These are phyloP conservation scores for Nicotiana sylvestris DNA, from an alignment of 257 asterid genomes.

Conservation along the genomic window DNA sequence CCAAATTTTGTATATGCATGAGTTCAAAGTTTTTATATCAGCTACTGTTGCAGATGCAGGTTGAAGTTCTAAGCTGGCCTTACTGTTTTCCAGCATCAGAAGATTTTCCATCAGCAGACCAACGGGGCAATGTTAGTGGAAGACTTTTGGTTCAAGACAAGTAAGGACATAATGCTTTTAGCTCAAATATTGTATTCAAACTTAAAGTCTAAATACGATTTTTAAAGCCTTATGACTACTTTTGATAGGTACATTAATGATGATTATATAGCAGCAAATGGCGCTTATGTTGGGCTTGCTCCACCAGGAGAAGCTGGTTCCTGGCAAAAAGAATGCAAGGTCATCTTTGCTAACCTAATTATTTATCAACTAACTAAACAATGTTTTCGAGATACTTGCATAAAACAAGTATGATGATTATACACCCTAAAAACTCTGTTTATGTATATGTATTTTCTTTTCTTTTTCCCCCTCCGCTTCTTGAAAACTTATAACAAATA, in stretches of 20 bases:
- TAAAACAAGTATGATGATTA: background rate
- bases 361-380: background rate
- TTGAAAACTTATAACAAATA: background rate
- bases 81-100: slow-evolving; percentile 65
- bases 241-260: slow-evolving; percentile 41
- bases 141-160: slow-evolving; percentile 53
- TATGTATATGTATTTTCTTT: background rate
- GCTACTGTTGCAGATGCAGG: slow-evolving; percentile 33
- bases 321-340: slow-evolving; percentile 88
- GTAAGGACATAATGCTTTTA: slow-evolving; percentile 20
- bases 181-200: background rate
- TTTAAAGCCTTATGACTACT: slow-evolving; percentile 2
- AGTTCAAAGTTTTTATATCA: background rate
- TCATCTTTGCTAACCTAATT: slow-evolving; percentile 18
- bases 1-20: background rate
- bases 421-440: background rate
- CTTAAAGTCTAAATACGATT: background rate
- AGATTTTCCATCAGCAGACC: slow-evolving; percentile 51
- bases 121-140: slow-evolving; percentile 54
- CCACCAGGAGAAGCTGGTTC: slow-evolving; percentile 67
- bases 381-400: background rate
- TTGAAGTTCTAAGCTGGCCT: slow-evolving; percentile 69
- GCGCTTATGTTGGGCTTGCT: slow-evolving; percentile 66
- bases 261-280: slow-evolving; percentile 41
- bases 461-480: background rate